Conservation (phyloP, 139 green algal species). For the Raphidocelis subcapitata region DNA sequence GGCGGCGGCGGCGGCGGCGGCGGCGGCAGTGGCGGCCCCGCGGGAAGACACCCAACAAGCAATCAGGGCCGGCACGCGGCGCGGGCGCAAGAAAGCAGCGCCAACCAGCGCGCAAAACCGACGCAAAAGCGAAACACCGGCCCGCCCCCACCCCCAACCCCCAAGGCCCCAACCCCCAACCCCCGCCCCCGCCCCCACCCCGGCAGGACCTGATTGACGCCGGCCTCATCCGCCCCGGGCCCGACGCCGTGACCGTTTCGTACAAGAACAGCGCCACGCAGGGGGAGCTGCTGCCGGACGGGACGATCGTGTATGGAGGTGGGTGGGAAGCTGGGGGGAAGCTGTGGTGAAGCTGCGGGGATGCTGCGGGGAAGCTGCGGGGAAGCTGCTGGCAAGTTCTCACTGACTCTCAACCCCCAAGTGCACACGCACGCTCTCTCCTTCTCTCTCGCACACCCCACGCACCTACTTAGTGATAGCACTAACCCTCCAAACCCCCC, state of each 20-base stretch:
- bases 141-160: no score
- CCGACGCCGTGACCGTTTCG: constrained; percentile 41
- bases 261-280: constrained; percentile 53
- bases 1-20: no score
- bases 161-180: no score
- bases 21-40: no score
- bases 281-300: constrained; percentile 41
- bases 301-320: constrained; percentile 56
- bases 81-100: no score
- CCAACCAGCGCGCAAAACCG: no score
- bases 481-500: neutral
- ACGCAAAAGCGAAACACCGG: no score
- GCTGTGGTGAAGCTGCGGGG: neutral
- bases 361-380: neutral
- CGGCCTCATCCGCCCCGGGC: constrained; percentile 39
- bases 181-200: no score
- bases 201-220: constrained; percentile 47
- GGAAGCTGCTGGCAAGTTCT: neutral
- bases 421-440: neutral
- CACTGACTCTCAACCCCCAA: neutral
- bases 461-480: no score
- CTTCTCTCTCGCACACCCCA: neutral
- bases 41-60: no score
- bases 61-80: no score
- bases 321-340: neutral